Evolutionary conservation across 352 stramenopile genomes (phyloP).

Genomic region (Phytopythium vexans): DNA sequence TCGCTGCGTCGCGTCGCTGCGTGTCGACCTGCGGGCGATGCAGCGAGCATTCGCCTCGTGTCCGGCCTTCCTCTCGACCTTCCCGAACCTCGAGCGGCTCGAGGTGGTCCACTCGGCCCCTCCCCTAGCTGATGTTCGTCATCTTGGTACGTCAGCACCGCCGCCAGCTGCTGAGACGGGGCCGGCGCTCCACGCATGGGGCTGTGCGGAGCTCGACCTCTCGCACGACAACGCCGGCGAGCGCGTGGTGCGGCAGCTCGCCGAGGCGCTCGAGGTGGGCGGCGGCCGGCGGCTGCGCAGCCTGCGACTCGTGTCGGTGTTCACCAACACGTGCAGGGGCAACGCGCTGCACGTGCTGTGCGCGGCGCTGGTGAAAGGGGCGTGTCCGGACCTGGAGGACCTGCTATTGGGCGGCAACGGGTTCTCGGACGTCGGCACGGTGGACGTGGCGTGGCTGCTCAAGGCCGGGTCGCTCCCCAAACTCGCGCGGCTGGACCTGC

Average conservation of each 20-base stretch:
- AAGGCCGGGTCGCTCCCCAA: constrained; percentile 60
- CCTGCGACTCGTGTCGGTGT: constrained; percentile 69
- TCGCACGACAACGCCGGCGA: constrained; percentile 74
- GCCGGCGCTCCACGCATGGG: constrained; percentile 69
- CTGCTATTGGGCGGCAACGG: constrained; percentile 71
- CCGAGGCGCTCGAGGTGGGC: constrained; percentile 58
- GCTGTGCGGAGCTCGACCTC: constrained; percentile 75
- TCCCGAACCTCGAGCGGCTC: constrained; percentile 54
- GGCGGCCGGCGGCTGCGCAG: constrained; percentile 50
- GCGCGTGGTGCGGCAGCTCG: constrained; percentile 60
- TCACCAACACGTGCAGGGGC: constrained; percentile 73
- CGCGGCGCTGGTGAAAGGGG: constrained; percentile 60
- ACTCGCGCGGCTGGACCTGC: constrained; percentile 65
- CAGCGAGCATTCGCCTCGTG: constrained; percentile 34
- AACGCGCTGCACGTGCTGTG: constrained; percentile 70
- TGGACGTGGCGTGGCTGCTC: constrained; percentile 74
- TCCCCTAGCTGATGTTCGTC: neutral
- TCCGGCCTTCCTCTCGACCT: constrained; percentile 39
- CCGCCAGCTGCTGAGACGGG: constrained; percentile 48
- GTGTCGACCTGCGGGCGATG: constrained; percentile 51
- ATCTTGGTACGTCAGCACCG: neutral
- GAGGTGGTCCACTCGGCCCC: constrained; percentile 42
- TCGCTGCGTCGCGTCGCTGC: constrained; percentile 51
- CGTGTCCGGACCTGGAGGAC: constrained; percentile 58
- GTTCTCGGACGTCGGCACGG: constrained; percentile 69